Percentiles rank a stretch among this genome's conserved stretches.
These are phyloP conservation scores for Xanthoceras sorbifolium DNA, from an alignment of 345 rosid genomes.

Conservation along the genomic window DNA sequence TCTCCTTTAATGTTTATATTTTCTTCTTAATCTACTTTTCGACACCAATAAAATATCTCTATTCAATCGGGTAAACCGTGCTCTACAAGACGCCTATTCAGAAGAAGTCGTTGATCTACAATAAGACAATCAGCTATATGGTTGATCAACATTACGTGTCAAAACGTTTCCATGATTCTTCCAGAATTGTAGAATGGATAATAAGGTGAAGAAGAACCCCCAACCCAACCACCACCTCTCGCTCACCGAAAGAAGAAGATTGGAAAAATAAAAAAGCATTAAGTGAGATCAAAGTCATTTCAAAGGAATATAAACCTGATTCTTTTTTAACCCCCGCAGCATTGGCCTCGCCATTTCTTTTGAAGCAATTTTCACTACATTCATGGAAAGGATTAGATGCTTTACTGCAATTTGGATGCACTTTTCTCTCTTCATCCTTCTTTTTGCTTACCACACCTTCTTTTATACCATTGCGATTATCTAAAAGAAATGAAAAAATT, in stretches of 20 bases:
- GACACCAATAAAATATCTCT: not conserved
- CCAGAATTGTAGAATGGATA: not conserved
- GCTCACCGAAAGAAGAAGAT: not conserved
- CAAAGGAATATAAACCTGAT: conserved; percentile 42
- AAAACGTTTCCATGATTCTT: conserved; percentile 3
- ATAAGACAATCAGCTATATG: not conserved
- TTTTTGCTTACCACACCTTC: conserved; percentile 34
- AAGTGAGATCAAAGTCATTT: conserved; percentile 4
- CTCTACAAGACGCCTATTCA: not conserved
- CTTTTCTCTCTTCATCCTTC: conserved; percentile 43
- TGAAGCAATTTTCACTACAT: conserved; percentile 49
- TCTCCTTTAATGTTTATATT: too few species aligned
- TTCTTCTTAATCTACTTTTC: too few species aligned
- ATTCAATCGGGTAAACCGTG: not conserved
- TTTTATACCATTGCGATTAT: conserved; percentile 37
- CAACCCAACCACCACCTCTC: not conserved
- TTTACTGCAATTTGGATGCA: conserved; percentile 41
- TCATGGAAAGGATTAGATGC: conserved; percentile 63
- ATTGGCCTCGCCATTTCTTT: conserved; percentile 33
- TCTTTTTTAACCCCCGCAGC: conserved; percentile 34
- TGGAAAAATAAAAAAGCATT: not conserved
- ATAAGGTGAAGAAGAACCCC: not conserved
- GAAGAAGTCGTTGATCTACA: not conserved
- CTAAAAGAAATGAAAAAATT: conserved; percentile 26
- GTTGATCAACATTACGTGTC: not conserved